Conservation (phyloP, 768 basidiomycete genomes). For the Strobilomyces confusus region DNA sequence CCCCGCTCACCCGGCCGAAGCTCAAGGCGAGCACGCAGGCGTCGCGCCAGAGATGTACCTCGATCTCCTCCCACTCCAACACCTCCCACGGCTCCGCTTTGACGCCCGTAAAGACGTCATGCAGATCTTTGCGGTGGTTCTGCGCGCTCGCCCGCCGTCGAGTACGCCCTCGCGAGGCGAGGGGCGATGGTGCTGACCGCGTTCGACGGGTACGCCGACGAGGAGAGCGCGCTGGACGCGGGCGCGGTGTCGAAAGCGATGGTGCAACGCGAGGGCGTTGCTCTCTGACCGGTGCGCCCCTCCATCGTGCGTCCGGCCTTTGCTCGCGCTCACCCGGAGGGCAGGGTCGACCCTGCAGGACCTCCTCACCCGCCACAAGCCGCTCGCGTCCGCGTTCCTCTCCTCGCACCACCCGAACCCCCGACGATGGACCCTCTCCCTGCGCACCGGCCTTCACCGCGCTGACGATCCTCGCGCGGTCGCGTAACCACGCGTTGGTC, state of each 20-base stretch:
- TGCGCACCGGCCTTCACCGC: slow-evolving; percentile 88
- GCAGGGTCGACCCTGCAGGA: slow-evolving; percentile 98
- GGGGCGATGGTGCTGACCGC: slow-evolving; percentile 77
- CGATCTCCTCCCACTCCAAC: slow-evolving; percentile 70
- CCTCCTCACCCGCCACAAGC: slow-evolving; percentile 92
- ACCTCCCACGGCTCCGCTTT: slow-evolving; percentile 89
- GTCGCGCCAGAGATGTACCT: too few relatives aligned
- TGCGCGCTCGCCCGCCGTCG: slow-evolving; percentile 89
- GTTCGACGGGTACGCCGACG: slow-evolving; percentile 88
- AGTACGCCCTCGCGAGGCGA: slow-evolving; percentile 76
- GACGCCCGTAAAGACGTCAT: slow-evolving; percentile 87
- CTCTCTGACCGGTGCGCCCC: neutral
- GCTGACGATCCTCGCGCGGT: slow-evolving; percentile 87
- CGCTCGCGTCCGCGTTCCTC: too few relatives aligned
- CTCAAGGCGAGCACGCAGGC: slow-evolving; percentile 40
- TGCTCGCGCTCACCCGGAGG: too few relatives aligned
- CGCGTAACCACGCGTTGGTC: slow-evolving; percentile 86
- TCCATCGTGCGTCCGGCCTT: too few relatives aligned
- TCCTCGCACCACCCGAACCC: too few relatives aligned
- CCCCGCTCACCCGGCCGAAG: slow-evolving; percentile 1
- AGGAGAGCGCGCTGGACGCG: slow-evolving; percentile 93
- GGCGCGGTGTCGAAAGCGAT: slow-evolving; percentile 98
- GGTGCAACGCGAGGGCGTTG: slow-evolving; percentile 90
- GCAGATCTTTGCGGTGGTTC: slow-evolving; percentile 83
- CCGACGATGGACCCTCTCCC: too few relatives aligned